Evolutionary conservation across 352 stramenopile genomes (phyloP).

Genomic region (Phytophthora sojae): DNA sequence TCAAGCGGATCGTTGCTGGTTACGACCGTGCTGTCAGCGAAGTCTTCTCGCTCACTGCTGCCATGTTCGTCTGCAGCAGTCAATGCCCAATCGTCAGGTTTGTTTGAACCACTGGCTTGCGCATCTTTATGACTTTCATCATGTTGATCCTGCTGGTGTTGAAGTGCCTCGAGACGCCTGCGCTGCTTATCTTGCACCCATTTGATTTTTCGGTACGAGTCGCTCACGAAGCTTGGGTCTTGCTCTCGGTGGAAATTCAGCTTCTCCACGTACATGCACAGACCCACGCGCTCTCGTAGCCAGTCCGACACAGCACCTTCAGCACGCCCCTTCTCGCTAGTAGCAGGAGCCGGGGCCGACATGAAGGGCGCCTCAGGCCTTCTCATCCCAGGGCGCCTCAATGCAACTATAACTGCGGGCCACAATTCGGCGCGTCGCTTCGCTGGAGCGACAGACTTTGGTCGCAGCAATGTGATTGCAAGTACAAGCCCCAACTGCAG

Average conservation of each 20-base stretch:
- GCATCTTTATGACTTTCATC: background rate
- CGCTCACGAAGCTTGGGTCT: constrained; percentile 21
- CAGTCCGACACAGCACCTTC: constrained; percentile 32
- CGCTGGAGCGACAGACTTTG: background rate
- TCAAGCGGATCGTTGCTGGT: constrained; percentile 30
- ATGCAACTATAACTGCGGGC: background rate
- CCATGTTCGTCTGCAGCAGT: background rate
- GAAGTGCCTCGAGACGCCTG: constrained; percentile 26
- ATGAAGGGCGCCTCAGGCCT: constrained; percentile 11
- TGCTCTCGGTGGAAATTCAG: constrained; percentile 31
- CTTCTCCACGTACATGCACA: constrained; percentile 56
- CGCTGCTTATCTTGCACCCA: constrained; percentile 51
- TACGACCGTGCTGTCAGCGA: constrained; percentile 13
- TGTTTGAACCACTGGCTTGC: background rate
- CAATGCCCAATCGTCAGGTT: background rate
- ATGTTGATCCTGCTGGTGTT: constrained; percentile 19
- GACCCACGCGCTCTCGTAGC: constrained; percentile 45
- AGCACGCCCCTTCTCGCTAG: background rate
- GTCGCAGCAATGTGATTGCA: no score
- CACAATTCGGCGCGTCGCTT: constrained; percentile 29
- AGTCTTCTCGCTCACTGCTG: constrained; percentile 4
- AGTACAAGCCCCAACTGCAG: background rate
- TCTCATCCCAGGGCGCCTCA: constrained; percentile 9
- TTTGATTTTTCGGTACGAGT: constrained; percentile 58
- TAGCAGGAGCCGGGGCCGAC: constrained; percentile 5